Percentiles rank a stretch among this genome's conserved stretches.
Conservation (phyloP, 345 rosid species). For the Pistacia vera region DNA sequence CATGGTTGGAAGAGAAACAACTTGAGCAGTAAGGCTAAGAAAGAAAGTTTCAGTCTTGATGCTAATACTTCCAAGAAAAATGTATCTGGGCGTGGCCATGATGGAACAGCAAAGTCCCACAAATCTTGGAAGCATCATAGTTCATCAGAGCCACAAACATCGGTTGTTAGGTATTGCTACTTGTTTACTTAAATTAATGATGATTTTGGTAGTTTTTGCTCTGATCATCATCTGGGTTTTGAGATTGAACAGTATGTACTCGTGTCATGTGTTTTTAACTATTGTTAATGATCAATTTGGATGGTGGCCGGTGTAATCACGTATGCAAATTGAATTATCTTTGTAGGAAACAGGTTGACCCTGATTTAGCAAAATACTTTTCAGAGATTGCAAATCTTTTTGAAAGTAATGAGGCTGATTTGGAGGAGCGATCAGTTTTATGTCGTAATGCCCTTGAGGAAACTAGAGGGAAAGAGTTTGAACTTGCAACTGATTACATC, state of each 20-base stretch:
- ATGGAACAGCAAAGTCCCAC: constrained; percentile 18
- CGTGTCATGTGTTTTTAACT: not conserved
- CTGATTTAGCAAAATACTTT: constrained; percentile 77
- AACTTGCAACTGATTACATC: constrained; percentile 88
- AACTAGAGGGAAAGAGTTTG: constrained; percentile 73
- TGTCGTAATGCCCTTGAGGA: constrained; percentile 86
- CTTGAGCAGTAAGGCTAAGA: constrained; percentile 50
- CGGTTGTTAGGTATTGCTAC: constrained; percentile 53
- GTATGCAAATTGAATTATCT: constrained; percentile 6
- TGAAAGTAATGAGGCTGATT: constrained; percentile 70
- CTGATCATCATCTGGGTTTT: not conserved
- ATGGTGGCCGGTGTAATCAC: not conserved
- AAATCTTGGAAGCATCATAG: constrained; percentile 43
- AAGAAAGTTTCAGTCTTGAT: constrained; percentile 50
- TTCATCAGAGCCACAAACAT: constrained; percentile 43
- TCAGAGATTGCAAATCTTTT: constrained; percentile 83
- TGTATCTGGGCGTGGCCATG: constrained; percentile 26
- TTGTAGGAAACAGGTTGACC: constrained; percentile 87
- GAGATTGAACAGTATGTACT: not conserved
- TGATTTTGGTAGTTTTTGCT: not conserved
- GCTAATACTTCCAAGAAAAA: constrained; percentile 40
- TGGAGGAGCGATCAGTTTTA: constrained; percentile 69
- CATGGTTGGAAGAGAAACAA: constrained; percentile 42
- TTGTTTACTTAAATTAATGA: constrained; percentile 6
- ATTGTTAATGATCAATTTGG: not conserved